These are phyloP conservation scores for Phyllosticta citrichinensis DNA, from an alignment of 2,329 filamentous ascomycete genomes.

Conservation along the genomic window DNA sequence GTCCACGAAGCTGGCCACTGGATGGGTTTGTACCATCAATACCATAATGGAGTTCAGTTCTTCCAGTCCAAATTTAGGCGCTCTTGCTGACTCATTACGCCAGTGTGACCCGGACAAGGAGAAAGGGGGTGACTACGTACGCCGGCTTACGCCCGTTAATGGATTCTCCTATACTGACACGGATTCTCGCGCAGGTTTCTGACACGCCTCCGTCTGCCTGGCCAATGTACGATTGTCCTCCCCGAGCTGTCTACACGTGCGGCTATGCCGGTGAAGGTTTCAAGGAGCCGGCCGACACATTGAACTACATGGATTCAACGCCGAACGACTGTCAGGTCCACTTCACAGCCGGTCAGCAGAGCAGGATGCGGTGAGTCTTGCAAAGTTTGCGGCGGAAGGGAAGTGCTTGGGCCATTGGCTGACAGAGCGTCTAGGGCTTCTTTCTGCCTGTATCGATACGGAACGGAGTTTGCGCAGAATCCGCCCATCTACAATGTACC, in stretches of 20 bases:
- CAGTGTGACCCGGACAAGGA: constrained; percentile 10
- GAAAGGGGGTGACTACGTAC: constrained; percentile 16
- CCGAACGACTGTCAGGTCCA: neutral
- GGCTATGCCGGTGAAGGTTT: neutral
- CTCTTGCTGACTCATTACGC: neutral
- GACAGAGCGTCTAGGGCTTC: too few relatives aligned
- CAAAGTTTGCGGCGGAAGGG: too few relatives aligned
- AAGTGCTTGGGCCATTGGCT: too few relatives aligned
- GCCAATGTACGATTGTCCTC: neutral
- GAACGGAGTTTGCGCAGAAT: too few relatives aligned
- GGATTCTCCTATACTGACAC: too few relatives aligned
- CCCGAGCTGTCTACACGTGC: neutral
- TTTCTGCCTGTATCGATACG: too few relatives aligned
- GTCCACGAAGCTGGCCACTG: constrained; percentile 26
- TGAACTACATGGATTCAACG: neutral
- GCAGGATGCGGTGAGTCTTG: neutral
- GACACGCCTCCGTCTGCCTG: neutral
- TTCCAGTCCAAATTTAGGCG: neutral
- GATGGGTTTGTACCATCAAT: constrained; percentile 22
- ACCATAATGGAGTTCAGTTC: constrained; percentile 15
- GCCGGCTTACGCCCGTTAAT: too few relatives aligned
- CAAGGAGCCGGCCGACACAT: neutral
- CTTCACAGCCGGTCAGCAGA: neutral
- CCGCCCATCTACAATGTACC: too few relatives aligned
- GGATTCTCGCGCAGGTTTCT: neutral